Conservation (phyloP, 2,329 filamentous ascomycete species). For the Elsinoe necatrix region DNA sequence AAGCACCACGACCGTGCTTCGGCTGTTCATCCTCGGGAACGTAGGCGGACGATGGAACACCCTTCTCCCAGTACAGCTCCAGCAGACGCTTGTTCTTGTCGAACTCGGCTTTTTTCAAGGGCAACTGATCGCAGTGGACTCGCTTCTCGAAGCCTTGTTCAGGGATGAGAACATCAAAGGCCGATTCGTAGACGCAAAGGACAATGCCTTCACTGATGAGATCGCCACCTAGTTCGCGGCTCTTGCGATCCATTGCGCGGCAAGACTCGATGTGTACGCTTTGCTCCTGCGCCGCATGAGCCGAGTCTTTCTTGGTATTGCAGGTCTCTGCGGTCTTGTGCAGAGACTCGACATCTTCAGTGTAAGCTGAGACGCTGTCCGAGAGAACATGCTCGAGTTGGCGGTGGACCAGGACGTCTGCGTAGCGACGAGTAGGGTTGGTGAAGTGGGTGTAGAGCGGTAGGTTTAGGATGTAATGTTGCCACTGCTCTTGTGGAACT, state of each 20-base stretch:
- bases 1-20: slow-evolving; percentile 62
- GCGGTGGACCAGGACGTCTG: slow-evolving; percentile 89
- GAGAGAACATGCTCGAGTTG: slow-evolving; percentile 75
- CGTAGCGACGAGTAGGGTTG: slow-evolving; percentile 86
- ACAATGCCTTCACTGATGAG: slow-evolving; percentile 94
- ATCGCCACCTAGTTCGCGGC: slow-evolving; percentile 78
- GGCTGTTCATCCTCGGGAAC: slow-evolving; percentile 95
- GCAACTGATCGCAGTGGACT: slow-evolving; percentile 95
- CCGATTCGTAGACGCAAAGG: slow-evolving; percentile 94
- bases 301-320: slow-evolving; percentile 98
- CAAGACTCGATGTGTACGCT: slow-evolving; percentile 98
- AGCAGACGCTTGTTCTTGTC: slow-evolving; percentile 90
- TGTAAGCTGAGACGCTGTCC: slow-evolving; percentile 72
- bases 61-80: slow-evolving; percentile 99
- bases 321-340: slow-evolving; percentile 90
- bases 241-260: slow-evolving; percentile 87
- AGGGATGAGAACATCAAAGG: slow-evolving; percentile 94
- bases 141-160: slow-evolving; percentile 99
- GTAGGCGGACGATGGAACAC: slow-evolving; percentile 89
- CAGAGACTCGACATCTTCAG: slow-evolving; percentile 77
- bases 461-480: slow-evolving; percentile 87
- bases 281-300: slow-evolving; percentile 94
- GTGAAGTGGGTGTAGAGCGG: slow-evolving; percentile 97
- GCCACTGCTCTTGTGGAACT: slow-evolving; percentile 65
- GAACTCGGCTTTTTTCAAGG: slow-evolving; percentile 98